Percentiles rank a stretch among this genome's conserved stretches.
These are phyloP conservation scores for Entomortierella lignicola DNA, from an alignment of 192 early-diverging fungal genomes.

Conservation along the genomic window DNA sequence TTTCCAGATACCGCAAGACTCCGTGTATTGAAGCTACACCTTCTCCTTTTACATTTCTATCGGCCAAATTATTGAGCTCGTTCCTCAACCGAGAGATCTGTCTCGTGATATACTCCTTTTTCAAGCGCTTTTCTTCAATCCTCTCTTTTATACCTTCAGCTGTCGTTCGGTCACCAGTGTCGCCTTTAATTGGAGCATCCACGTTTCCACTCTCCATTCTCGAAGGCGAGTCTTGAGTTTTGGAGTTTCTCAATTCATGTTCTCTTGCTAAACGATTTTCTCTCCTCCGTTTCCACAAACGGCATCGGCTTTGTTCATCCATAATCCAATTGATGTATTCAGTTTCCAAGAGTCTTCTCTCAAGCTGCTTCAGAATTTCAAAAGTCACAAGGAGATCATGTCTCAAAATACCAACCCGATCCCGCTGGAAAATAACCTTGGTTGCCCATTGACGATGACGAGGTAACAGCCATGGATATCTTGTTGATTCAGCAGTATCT, in stretches of 20 bases:
- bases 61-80: neutral
- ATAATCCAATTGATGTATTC: slow-evolving; percentile 68
- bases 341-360: slow-evolving; percentile 57
- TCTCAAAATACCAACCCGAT: slow-evolving; percentile 58
- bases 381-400: slow-evolving; percentile 63
- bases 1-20: neutral
- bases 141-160: neutral
- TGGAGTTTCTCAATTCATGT: neutral
- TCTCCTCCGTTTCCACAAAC: slow-evolving; percentile 29
- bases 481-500: neutral
- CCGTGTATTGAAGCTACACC: neutral
- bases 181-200: too few species aligned
- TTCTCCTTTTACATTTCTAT: neutral
- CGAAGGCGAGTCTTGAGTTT: neutral
- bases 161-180: too few species aligned
- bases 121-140: neutral
- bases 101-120: neutral
- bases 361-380: slow-evolving; percentile 59
- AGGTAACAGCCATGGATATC: slow-evolving; percentile 55
- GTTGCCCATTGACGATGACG: slow-evolving; percentile 60
- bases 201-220: neutral
- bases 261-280: neutral
- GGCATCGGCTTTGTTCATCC: slow-evolving; percentile 58
- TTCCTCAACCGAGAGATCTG: neutral
- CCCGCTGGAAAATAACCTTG: slow-evolving; percentile 57